Evolutionary conservation across 345 rosid genomes (phyloP).

Genomic region (Salix purpurea): DNA sequence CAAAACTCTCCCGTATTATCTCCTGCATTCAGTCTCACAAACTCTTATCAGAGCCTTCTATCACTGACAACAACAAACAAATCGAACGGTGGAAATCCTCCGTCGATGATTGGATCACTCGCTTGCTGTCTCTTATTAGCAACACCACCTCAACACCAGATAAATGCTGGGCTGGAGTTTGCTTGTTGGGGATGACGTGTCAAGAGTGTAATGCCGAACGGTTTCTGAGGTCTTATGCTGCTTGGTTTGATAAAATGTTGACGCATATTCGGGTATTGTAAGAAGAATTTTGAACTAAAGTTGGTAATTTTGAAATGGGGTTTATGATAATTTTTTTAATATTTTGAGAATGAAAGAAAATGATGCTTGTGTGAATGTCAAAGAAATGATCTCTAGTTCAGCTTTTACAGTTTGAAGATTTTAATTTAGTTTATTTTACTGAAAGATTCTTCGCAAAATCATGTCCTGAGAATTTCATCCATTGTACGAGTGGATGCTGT

Average conservation of each 20-base stretch:
- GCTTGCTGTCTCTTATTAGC: constrained; percentile 42
- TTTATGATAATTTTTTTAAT: no score
- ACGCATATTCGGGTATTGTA: constrained; percentile 51
- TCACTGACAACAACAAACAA: constrained; percentile 32
- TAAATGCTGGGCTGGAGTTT: constrained; percentile 75
- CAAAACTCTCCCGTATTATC: constrained; percentile 41
- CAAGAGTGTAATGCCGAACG: constrained; percentile 66
- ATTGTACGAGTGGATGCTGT: no score
- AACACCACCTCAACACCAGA: constrained; percentile 57
- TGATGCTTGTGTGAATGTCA: no score
- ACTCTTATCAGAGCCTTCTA: constrained; percentile 48
- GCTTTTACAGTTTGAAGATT: no score
- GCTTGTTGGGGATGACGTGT: constrained; percentile 71
- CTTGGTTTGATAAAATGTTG: constrained; percentile 61
- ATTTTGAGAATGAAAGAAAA: no score
- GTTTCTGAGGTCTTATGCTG: constrained; percentile 50
- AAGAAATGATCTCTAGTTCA: no score
- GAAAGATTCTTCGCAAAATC: no score
- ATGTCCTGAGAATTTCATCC: no score
- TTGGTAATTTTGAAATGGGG: background rate
- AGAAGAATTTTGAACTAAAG: background rate
- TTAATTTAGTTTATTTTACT: no score
- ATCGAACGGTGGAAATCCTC: constrained; percentile 50
- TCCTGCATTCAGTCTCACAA: constrained; percentile 40
- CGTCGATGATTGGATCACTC: constrained; percentile 62